Percentiles rank a stretch among this genome's conserved stretches.
Evolutionary conservation across 495 filamentous ascomycete species (phyloP).

Genomic region (Aspergillus panamensis): DNA sequence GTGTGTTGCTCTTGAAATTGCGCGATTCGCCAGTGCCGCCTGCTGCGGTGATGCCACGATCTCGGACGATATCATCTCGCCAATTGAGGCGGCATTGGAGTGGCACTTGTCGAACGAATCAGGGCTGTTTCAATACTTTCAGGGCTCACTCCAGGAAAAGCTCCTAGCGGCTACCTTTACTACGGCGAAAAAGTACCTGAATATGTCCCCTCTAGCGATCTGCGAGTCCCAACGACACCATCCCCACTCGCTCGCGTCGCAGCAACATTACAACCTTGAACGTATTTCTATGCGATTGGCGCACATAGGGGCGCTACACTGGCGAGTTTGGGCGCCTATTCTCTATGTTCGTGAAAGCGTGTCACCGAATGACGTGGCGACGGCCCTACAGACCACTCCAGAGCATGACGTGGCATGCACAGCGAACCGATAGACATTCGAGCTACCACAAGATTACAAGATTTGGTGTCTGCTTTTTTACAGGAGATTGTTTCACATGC

Average conservation of each 20-base stretch:
- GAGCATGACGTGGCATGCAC: slow-evolving; percentile 17
- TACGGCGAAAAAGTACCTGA: slow-evolving; percentile 37
- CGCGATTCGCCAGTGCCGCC: slow-evolving; percentile 40
- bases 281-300: slow-evolving; percentile 71
- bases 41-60: slow-evolving; percentile 31
- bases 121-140: slow-evolving; percentile 35
- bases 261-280: slow-evolving; percentile 50
- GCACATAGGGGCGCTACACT: slow-evolving; percentile 78
- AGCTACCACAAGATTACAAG: neutral
- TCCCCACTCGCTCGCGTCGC: slow-evolving; percentile 24
- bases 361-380: slow-evolving; percentile 23
- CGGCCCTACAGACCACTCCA: slow-evolving; percentile 5
- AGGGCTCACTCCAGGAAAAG: slow-evolving; percentile 33
- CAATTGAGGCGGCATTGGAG: slow-evolving; percentile 36
- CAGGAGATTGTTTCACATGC: neutral
- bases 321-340: slow-evolving; percentile 78
- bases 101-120: slow-evolving; percentile 41
- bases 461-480: too few relatives aligned
- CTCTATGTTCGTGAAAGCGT: slow-evolving; percentile 53
- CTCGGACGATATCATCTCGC: slow-evolving; percentile 39
- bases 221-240: slow-evolving; percentile 43
- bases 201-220: slow-evolving; percentile 43
- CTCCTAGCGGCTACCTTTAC: slow-evolving; percentile 33
- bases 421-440: neutral
- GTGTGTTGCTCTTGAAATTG: slow-evolving; percentile 44